Evolutionary conservation across 768 basidiomycete species (phyloP).

Genomic region (Boletus reticuloceps): DNA sequence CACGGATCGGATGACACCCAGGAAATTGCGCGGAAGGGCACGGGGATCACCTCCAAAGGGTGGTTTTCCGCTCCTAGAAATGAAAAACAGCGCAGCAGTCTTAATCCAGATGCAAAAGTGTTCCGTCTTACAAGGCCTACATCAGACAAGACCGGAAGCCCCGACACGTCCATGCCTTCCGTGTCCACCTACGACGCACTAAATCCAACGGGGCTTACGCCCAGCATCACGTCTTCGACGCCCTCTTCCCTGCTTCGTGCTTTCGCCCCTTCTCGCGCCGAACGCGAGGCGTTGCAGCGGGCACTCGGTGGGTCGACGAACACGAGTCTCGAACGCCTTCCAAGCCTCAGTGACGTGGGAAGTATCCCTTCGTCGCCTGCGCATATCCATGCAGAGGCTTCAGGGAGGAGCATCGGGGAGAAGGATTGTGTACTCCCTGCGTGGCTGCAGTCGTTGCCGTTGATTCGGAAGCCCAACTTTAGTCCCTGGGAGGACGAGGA

Average conservation of each 20-base stretch:
- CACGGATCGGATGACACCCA: constrained; percentile 15
- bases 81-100: constrained; percentile 57
- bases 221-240: constrained; percentile 40
- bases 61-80: constrained; percentile 46
- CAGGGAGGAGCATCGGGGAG: constrained; percentile 17
- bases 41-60: constrained; percentile 37
- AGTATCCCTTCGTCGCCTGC: constrained; percentile 69
- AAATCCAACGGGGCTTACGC: constrained; percentile 56
- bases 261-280: constrained; percentile 85
- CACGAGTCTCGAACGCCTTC: constrained; percentile 72
- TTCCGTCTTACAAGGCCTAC: constrained; percentile 53
- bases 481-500: constrained; percentile 85
- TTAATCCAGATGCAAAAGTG: constrained; percentile 86
- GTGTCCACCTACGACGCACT: constrained; percentile 48
- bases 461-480: constrained; percentile 67
- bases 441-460: constrained; percentile 67
- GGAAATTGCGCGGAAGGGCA: constrained; percentile 6
- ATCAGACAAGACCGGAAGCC: constrained; percentile 9
- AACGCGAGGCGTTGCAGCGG: constrained; percentile 81
- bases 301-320: constrained; percentile 74
- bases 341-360: constrained; percentile 74
- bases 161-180: constrained; percentile 10
- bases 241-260: constrained; percentile 63
- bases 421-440: constrained; percentile 46
- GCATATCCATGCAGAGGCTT: constrained; percentile 42